phyloP scores from a whole-genome alignment of 768 basidiomycete species.

The Amanita rubescens region DNA sequence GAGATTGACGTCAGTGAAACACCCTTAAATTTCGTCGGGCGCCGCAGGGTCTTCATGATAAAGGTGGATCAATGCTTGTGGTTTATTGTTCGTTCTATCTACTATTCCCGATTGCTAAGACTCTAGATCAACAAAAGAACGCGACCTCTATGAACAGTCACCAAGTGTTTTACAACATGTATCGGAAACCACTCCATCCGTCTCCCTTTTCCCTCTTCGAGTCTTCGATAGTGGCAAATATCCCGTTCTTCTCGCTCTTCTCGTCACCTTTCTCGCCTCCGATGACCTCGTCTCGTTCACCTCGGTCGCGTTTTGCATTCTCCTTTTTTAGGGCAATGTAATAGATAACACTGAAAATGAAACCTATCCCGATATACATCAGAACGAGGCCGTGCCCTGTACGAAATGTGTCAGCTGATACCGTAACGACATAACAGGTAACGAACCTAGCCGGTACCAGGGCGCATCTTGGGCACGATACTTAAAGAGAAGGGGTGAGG shows the following conservation, averaged over 20 bases:
- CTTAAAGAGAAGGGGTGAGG: constrained; percentile 19
- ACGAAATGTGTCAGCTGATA: background rate
- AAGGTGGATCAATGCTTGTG: too few relatives aligned
- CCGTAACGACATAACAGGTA: constrained; percentile 24
- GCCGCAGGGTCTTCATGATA: too few relatives aligned
- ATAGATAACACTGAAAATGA: constrained; percentile 38
- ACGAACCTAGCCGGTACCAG: constrained; percentile 52
- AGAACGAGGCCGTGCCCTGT: constrained; percentile 44
- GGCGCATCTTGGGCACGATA: constrained; percentile 62
- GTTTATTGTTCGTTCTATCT: too few relatives aligned
- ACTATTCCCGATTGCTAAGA: too few relatives aligned
- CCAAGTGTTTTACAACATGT: constrained; percentile 39
- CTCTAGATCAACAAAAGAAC: too few relatives aligned
- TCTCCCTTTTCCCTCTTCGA: constrained; percentile 69
- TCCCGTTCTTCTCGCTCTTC: constrained; percentile 43
- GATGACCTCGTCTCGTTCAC: constrained; percentile 64
- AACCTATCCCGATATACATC: constrained; percentile 62
- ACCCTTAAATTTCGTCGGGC: too few relatives aligned
- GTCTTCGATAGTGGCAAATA: constrained; percentile 50
- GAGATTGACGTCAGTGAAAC: too few relatives aligned
- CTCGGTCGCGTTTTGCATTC: constrained; percentile 59
- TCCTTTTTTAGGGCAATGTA: constrained; percentile 43
- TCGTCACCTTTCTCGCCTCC: constrained; percentile 32
- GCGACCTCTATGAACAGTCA: background rate
- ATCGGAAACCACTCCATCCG: constrained; percentile 70